Percentiles rank a stretch among this genome's conserved stretches.
Evolutionary conservation across 768 basidiomycete genomes (phyloP).

Genomic region (Amyloporia xantha): DNA sequence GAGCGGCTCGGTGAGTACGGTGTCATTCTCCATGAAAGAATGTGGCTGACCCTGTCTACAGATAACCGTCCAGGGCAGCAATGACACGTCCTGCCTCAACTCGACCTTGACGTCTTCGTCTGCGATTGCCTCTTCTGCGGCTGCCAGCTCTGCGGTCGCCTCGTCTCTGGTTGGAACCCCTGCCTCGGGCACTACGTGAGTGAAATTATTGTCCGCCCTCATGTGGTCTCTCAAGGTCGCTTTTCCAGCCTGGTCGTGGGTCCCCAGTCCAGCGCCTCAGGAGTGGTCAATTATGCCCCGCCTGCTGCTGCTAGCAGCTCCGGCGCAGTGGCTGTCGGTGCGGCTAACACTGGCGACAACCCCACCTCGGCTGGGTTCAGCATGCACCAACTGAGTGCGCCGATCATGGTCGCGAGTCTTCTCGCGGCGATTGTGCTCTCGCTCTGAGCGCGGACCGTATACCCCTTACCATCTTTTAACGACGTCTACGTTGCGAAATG

Average conservation of each 20-base stretch:
- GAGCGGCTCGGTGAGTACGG: slow-evolving; percentile 52
- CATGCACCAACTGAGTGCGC: slow-evolving; percentile 4
- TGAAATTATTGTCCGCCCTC: slow-evolving; percentile 1
- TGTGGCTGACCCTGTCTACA: slow-evolving; percentile 9
- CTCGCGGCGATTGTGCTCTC: slow-evolving; percentile 5
- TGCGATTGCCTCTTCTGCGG: slow-evolving; percentile 1
- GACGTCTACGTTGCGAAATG: not conserved
- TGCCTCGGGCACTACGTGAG: slow-evolving; percentile 16
- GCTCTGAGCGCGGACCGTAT: slow-evolving; percentile 3
- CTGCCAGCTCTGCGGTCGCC: slow-evolving; percentile 1
- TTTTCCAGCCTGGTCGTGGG: slow-evolving; percentile 9
- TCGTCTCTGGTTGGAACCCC: slow-evolving; percentile 1
- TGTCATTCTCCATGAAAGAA: not conserved
- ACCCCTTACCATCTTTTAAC: not conserved
- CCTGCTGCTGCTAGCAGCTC: slow-evolving; percentile 7
- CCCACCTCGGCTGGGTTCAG: slow-evolving; percentile 1
- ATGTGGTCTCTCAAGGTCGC: not conserved
- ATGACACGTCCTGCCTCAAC: slow-evolving; percentile 32
- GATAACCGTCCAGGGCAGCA: slow-evolving; percentile 31
- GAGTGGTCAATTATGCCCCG: slow-evolving; percentile 6
- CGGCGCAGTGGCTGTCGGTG: slow-evolving; percentile 24
- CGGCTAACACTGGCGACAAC: slow-evolving; percentile 27
- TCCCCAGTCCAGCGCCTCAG: not conserved
- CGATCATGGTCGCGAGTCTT: slow-evolving; percentile 3
- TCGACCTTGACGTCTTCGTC: slow-evolving; percentile 11